Evolutionary conservation across 148 eudicot species (phyloP), one percentile per base, ranked within the genome.

Genomic region (Chenopodium album): DNA sequence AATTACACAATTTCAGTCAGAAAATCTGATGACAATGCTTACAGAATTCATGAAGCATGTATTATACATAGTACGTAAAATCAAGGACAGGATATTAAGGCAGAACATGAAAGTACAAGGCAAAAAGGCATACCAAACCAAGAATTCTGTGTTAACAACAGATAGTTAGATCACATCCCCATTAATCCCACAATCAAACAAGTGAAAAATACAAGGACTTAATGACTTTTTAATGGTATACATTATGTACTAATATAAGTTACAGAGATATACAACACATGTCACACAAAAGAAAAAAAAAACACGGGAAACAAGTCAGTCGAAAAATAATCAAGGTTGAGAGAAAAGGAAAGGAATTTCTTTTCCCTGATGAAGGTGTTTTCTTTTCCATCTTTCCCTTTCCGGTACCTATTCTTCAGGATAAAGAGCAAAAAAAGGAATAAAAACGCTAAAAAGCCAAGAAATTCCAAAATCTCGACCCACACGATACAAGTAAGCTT

Each of bases 241-340:
- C 73, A 70, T 79, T 84, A 82, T 78, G 84, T 85, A 88, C 85
- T 76, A 82, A 75, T 79, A 79, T 87, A 84, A 84, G 87, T 85
- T 83, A 86, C 87, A 86, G 73, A 78, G 71, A 82, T 85, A 82
- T 85, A 85, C 87, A 85, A 68, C 83, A 82, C 82, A 81, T 81
- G 48, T 60, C 82, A 81, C 48, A 14, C 66, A 75, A 75, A 62
- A 60, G 52, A 28, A n/a, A 46, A 75, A 47, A 79, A 14, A 59
- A 69, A 52, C 80, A 73, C 65, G 46, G 60, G 29, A 68, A 77
- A 79, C 41, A 60, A 78, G 76, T 69, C 85, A 48, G 80, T 71
- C 72, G 74, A 37, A 77, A 68, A 76, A 82, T 17, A 75, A 65
- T 26, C 50, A 54, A 23, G 50, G 37, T 22, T 14, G 28, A 50